A percentile compares a stretch with the other conserved stretches of the same genome.
Evolutionary conservation across 805 yeast genomes (phyloP).

Genomic region (Barnettozyma pratensis): DNA sequence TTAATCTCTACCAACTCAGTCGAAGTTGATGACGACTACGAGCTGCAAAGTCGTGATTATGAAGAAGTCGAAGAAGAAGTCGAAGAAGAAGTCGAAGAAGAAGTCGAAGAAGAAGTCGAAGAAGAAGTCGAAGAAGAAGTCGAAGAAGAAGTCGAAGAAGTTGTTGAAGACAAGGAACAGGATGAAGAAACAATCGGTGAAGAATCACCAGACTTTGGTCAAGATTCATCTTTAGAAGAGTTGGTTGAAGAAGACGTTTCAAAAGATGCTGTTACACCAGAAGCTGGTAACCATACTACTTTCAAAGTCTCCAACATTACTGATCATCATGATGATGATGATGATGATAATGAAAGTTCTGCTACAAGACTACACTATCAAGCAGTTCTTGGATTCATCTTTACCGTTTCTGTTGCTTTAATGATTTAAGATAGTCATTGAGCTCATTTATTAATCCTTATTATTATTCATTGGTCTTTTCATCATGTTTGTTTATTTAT

Average conservation of each 20-base stretch:
- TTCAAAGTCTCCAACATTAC: not conserved
- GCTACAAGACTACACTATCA: conserved; percentile 2
- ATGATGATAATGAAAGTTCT: conserved; percentile 6
- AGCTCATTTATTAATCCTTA: not conserved
- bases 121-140: conserved; percentile 7
- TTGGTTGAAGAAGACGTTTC: conserved; percentile 9
- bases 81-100: conserved; percentile 5
- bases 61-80: conserved; percentile 9
- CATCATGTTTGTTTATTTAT: not conserved
- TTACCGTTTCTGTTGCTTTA: conserved; percentile 8
- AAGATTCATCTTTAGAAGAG: conserved; percentile 5
- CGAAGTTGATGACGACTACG: conserved; percentile 2
- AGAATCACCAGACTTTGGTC: conserved; percentile 1
- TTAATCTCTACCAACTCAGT: not conserved
- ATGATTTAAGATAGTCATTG: conserved; percentile 1
- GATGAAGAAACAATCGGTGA: not conserved
- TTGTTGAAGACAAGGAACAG: conserved; percentile 4
- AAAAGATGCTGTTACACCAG: not conserved
- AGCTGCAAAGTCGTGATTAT: not conserved
- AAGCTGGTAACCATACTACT: conserved; percentile 1
- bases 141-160: conserved; percentile 5
- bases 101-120: conserved; percentile 7
- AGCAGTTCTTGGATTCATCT: conserved; percentile 1
- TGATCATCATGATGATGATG: not conserved
- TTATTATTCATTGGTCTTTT: not conserved